Evolutionary conservation across 192 early-diverging fungal genomes (phyloP).

Genomic region (Entomortierella chlamydospora): DNA sequence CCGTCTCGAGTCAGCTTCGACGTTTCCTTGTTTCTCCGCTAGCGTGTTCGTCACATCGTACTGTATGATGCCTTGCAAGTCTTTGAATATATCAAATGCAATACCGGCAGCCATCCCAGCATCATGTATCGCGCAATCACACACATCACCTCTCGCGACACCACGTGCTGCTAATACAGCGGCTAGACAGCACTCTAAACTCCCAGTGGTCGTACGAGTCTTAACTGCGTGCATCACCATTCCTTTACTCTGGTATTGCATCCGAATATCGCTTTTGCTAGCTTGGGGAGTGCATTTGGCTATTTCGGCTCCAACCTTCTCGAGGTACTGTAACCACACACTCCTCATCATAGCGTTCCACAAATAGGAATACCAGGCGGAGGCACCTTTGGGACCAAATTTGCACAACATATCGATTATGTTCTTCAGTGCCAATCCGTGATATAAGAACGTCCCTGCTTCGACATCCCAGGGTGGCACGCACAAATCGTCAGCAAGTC

Average conservation of each 20-base stretch:
- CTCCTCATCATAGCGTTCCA: constrained; percentile 7
- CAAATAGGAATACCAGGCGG: constrained; percentile 6
- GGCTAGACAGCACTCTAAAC: neutral
- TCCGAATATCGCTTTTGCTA: neutral
- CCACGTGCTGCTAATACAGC: neutral
- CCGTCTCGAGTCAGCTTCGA: too few species aligned
- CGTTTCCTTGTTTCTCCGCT: too few species aligned
- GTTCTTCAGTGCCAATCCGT: neutral
- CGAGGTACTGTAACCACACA: constrained; percentile 10
- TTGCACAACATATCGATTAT: constrained; percentile 7
- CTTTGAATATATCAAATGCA: constrained; percentile 8
- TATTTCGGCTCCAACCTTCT: constrained; percentile 13
- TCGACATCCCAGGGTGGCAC: constrained; percentile 5
- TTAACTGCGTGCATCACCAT: too few species aligned
- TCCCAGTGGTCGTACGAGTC: too few species aligned
- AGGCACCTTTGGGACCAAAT: neutral
- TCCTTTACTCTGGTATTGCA: neutral
- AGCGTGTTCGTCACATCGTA: constrained; percentile 3
- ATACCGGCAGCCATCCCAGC: neutral
- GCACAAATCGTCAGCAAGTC: neutral
- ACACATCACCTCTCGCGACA: constrained; percentile 3
- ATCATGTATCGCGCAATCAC: constrained; percentile 5
- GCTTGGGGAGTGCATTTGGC: neutral
- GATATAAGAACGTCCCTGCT: constrained; percentile 1
- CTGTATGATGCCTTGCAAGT: constrained; percentile 8